phyloP scores from a whole-genome alignment of 2,329 filamentous ascomycete genomes.

The Aspergillus versicolor region DNA sequence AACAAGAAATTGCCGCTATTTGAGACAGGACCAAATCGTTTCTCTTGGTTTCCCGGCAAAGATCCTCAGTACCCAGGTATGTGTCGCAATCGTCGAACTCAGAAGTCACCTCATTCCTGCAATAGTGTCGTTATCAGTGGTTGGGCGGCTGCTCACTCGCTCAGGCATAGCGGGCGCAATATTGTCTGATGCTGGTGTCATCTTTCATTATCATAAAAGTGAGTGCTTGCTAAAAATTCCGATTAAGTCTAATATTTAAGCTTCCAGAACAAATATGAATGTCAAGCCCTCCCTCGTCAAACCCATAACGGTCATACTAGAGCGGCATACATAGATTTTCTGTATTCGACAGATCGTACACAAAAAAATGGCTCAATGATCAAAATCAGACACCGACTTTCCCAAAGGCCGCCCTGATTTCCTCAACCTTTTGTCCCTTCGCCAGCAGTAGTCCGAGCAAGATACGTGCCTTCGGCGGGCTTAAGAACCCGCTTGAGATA shows the following conservation, averaged over 20 bases:
- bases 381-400: constrained; percentile 2
- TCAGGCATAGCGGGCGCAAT: not conserved
- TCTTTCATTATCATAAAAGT: not conserved
- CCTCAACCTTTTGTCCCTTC: constrained; percentile 12
- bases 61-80: no score
- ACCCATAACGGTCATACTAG: no score
- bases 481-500: constrained; percentile 24
- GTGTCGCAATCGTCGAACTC: not conserved
- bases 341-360: no score
- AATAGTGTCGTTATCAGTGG: constrained; percentile 5
- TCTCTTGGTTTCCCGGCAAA: not conserved
- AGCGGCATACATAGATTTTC: no score
- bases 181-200: not conserved
- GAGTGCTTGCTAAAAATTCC: no score
- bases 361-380: no score
- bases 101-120: constrained; percentile 4
- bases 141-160: not conserved
- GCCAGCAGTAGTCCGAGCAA: constrained; percentile 19
- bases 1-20: not conserved
- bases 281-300: no score
- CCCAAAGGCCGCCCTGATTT: constrained; percentile 15
- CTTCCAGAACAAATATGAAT: not conserved
- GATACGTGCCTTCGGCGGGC: constrained; percentile 19
- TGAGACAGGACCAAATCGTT: no score
- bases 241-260: no score